phyloP scores from a whole-genome alignment of 495 filamentous ascomycete species.

The Penicillium bialowiezense region DNA sequence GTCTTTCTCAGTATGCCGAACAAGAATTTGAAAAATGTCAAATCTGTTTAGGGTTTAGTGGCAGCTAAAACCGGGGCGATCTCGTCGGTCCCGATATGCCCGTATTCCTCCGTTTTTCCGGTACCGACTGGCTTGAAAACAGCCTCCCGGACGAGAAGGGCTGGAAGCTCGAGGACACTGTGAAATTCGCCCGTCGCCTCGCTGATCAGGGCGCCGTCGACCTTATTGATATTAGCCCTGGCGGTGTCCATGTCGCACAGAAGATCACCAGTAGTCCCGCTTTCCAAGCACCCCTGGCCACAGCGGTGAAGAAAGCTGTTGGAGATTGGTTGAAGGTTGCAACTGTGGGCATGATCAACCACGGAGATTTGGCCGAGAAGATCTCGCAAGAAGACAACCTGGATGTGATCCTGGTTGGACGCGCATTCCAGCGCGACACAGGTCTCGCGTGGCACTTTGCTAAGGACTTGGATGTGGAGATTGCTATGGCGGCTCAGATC shows the following conservation, averaged over 20 bases:
- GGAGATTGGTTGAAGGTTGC: conserved; percentile 48
- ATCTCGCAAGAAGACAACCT: conserved; percentile 51
- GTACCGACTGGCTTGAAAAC: conserved; percentile 56
- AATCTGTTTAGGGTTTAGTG: too few species aligned
- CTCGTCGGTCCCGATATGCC: conserved; percentile 54
- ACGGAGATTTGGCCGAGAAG: conserved; percentile 52
- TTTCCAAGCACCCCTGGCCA: too few species aligned
- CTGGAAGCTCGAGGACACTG: conserved; percentile 30
- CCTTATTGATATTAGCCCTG: too few species aligned
- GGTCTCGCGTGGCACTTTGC: conserved; percentile 61
- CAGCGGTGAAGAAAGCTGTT: too few species aligned
- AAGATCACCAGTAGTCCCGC: too few species aligned
- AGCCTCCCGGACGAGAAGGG: conserved; percentile 32
- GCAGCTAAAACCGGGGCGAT: too few species aligned
- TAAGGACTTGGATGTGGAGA: conserved; percentile 58
- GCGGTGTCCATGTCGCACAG: too few species aligned
- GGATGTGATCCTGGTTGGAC: conserved; percentile 58
- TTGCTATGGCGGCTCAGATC: conserved; percentile 62
- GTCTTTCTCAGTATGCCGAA: too few species aligned
- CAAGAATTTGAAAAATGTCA: too few species aligned
- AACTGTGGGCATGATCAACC: conserved; percentile 59
- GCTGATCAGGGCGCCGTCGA: too few species aligned
- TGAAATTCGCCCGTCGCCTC: too few species aligned
- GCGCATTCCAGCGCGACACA: conserved; percentile 65
- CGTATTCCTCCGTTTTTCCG: conserved; percentile 57